These are phyloP conservation scores for Neopestalotiopsis sp. DNA, from an alignment of 2,329 filamentous ascomycete genomes.

Conservation along the genomic window DNA sequence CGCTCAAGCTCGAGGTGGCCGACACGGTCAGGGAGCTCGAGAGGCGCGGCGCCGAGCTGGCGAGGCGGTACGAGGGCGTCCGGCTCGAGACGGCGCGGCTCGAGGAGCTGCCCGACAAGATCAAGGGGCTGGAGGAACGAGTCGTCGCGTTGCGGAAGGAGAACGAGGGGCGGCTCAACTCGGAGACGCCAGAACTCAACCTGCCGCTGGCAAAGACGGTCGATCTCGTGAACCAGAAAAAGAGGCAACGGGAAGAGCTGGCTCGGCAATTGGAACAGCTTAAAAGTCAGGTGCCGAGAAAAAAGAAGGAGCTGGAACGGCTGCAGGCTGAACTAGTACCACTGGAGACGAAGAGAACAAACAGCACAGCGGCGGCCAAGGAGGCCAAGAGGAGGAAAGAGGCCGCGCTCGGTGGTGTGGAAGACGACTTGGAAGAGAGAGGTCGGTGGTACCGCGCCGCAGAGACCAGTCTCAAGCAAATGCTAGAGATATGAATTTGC, in stretches of 20 bases:
- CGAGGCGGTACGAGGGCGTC: conserved; percentile 56
- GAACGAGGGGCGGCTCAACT: conserved; percentile 42
- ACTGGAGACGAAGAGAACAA: conserved; percentile 70
- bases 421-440: conserved; percentile 76
- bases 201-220: conserved; percentile 63
- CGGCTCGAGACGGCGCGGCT: conserved; percentile 53
- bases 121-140: conserved; percentile 51
- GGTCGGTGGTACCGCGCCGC: conserved; percentile 76
- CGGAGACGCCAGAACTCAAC: conserved; percentile 50
- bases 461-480: conserved; percentile 66
- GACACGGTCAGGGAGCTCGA: conserved; percentile 77
- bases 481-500: conserved; percentile 56
- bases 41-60: conserved; percentile 62
- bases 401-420: conserved; percentile 65
- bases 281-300: conserved; percentile 66
- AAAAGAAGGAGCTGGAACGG: conserved; percentile 69
- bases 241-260: conserved; percentile 58
- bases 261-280: conserved; percentile 69
- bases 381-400: conserved; percentile 75
- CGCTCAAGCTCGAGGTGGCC: conserved; percentile 79
- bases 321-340: conserved; percentile 71
- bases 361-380: conserved; percentile 68
- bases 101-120: conserved; percentile 55
- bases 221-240: conserved; percentile 55
- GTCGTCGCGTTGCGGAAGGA: conserved; percentile 50